phyloP scores from a whole-genome alignment of 139 green algal species.

The Volvox africanus region DNA sequence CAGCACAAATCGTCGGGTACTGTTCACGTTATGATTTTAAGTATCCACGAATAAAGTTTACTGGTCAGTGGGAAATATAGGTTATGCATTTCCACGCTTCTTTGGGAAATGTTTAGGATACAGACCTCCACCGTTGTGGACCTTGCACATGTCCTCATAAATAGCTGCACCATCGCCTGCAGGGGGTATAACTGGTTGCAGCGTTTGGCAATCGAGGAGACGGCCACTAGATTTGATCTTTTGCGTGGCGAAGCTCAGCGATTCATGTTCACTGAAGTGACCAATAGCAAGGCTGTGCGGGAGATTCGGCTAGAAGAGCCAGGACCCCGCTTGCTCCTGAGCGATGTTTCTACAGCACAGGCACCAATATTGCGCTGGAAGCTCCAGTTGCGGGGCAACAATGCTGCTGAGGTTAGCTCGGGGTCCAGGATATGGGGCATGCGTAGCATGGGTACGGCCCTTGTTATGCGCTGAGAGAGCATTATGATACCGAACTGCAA shows the following conservation, averaged over 20 bases:
- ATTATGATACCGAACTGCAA: too few relatives aligned
- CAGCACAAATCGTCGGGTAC: background rate
- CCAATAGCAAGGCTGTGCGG: background rate
- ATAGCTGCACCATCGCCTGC: background rate
- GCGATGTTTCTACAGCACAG: constrained; percentile 67
- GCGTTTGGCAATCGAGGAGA: constrained; percentile 55
- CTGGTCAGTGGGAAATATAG: too few relatives aligned
- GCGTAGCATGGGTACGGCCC: too few relatives aligned
- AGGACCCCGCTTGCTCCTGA: constrained; percentile 82
- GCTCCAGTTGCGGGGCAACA: constrained; percentile 55
- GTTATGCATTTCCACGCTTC: background rate
- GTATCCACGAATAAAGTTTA: background rate
- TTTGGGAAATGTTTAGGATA: too few relatives aligned
- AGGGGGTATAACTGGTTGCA: constrained; percentile 40
- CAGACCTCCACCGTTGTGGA: background rate
- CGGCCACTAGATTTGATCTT: constrained; percentile 20
- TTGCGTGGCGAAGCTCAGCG: background rate
- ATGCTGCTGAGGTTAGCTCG: constrained; percentile 39
- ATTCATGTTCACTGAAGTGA: constrained; percentile 4
- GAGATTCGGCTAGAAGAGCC: constrained; percentile 71
- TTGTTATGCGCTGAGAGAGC: too few relatives aligned
- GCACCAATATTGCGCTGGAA: constrained; percentile 64
- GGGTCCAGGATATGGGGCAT: background rate
- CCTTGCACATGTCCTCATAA: background rate
- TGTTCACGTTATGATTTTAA: background rate